Evolutionary conservation across 805 yeast species (phyloP).

Genomic region (Tetrapisispora phaffii): DNA sequence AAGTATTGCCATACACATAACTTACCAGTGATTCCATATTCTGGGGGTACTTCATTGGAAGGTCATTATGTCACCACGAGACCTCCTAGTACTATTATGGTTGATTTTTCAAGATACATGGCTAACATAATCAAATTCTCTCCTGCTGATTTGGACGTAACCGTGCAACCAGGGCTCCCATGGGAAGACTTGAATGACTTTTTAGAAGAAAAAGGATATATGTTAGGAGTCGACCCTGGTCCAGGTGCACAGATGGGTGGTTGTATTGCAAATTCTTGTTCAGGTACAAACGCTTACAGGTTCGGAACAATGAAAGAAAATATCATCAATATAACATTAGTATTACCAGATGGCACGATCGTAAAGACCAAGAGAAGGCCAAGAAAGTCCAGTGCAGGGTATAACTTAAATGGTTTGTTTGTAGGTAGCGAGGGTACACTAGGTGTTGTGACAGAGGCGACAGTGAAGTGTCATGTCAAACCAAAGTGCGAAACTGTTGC

Average conservation of each 20-base stretch:
- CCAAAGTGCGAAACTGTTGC: conserved; percentile 61
- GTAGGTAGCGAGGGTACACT: conserved; percentile 74
- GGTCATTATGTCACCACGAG: conserved; percentile 73
- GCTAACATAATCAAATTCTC: conserved; percentile 46
- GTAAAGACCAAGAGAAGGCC: conserved; percentile 71
- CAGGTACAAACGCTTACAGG: conserved; percentile 70
- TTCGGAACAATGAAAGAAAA: conserved; percentile 78
- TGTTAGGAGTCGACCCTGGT: conserved; percentile 73
- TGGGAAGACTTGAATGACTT: conserved; percentile 62
- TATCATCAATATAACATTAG: conserved; percentile 58
- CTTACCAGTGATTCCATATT: conserved; percentile 66
- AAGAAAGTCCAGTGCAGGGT: conserved; percentile 70
- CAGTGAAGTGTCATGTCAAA: conserved; percentile 55
- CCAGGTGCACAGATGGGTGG: conserved; percentile 79
- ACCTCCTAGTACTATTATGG: conserved; percentile 49
- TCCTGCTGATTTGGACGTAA: conserved; percentile 57
- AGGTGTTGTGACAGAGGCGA: conserved; percentile 71
- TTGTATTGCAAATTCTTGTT: conserved; percentile 66
- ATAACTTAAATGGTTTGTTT: conserved; percentile 65
- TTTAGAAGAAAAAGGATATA: conserved; percentile 37
- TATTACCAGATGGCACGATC: conserved; percentile 70
- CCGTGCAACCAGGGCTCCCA: conserved; percentile 70
- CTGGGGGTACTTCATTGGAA: conserved; percentile 74
- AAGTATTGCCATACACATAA: conserved; percentile 49
- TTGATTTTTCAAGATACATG: conserved; percentile 51